Evolutionary conservation across 2,329 filamentous ascomycete species (phyloP), one percentile per base, ranked within the genome.

Genomic region (Periglandula ipomoeae): DNA sequence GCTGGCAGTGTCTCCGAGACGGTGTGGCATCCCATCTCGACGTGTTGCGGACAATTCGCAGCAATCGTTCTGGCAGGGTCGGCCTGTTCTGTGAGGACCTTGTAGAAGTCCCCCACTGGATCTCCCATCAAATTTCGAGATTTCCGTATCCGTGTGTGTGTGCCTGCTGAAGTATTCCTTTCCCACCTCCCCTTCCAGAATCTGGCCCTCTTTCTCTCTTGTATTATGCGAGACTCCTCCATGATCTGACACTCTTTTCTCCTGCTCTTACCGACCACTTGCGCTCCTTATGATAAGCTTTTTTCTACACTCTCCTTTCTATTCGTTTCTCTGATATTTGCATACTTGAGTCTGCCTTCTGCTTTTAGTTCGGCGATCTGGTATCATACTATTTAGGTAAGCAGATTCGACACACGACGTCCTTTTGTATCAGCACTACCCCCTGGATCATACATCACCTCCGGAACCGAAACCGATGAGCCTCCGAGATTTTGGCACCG

Each of bases 231-330:
- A 44, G 26, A 17, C 17, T 30, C 23, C 15, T 44, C 41, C 37
- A 11, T 26, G 26, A 32, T 17, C 37, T 26, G 43, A 50, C 47
- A 10, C 40, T 47, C 44, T n/a, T 47, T 44, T n/a, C 37, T 26
- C 22, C 13, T n/a, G 15, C 17, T 22, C 17, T 15, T 39, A 17
- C 44, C 22, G 24, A 44, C 47, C 34, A 23, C 38, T 44, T 47
- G 39, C 44, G 44, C 48, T 50, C 40, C 20, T 50, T 44, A 40
- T 19, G 19, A 35, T 27, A 6, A 34, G 24, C 26, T 5, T 15
- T 27, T 22, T 34, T 39, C 13, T 19, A 10, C 26, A 45, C 45
- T 44, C 27, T 38, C 15, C 3, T 35, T 23, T 37, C 20, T 9
- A 2, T 27, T 35, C 30, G 40, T 26, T 19, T 32, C 9, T 13